Evolutionary conservation across 805 yeast genomes (phyloP).

Genomic region (Sugiyamaella smithiae): DNA sequence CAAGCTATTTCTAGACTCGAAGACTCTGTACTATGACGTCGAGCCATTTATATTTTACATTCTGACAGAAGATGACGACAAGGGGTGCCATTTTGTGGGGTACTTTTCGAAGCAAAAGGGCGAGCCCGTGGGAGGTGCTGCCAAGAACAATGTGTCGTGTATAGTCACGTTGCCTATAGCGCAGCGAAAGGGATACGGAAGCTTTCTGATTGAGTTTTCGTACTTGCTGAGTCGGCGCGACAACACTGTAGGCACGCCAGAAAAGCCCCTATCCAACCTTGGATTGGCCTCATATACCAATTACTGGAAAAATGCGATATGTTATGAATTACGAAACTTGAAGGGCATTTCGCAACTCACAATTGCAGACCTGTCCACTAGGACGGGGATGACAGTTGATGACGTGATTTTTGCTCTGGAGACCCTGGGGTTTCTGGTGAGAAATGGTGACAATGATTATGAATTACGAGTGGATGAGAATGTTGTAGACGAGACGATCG

Average conservation of each 20-base stretch:
- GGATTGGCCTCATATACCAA: constrained; percentile 83
- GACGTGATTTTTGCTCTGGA: constrained; percentile 89
- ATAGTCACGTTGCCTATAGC: constrained; percentile 84
- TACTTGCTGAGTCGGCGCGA: constrained; percentile 75
- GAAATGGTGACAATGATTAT: constrained; percentile 46
- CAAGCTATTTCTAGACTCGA: constrained; percentile 83
- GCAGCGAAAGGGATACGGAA: constrained; percentile 88
- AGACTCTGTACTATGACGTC: constrained; percentile 89
- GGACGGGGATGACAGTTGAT: constrained; percentile 82
- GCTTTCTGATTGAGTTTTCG: constrained; percentile 82
- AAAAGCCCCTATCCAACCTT: constrained; percentile 84
- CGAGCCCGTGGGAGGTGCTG: background rate
- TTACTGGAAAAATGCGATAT: constrained; percentile 71
- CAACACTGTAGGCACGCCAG: constrained; percentile 85
- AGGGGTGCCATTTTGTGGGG: constrained; percentile 77
- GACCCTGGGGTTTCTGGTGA: constrained; percentile 59
- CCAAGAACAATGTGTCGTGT: constrained; percentile 72
- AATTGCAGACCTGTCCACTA: constrained; percentile 57
- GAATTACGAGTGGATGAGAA: constrained; percentile 51
- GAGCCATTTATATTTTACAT: constrained; percentile 93
- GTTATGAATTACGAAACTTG: constrained; percentile 44
- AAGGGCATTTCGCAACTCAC: constrained; percentile 33
- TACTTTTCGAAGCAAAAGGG: constrained; percentile 84
- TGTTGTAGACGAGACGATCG: constrained; percentile 42
- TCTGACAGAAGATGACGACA: constrained; percentile 61